Evolutionary conservation across 306 rosid genomes (phyloP), one percentile per base, ranked within the genome.

Genomic region (Mimosa pudica): DNA sequence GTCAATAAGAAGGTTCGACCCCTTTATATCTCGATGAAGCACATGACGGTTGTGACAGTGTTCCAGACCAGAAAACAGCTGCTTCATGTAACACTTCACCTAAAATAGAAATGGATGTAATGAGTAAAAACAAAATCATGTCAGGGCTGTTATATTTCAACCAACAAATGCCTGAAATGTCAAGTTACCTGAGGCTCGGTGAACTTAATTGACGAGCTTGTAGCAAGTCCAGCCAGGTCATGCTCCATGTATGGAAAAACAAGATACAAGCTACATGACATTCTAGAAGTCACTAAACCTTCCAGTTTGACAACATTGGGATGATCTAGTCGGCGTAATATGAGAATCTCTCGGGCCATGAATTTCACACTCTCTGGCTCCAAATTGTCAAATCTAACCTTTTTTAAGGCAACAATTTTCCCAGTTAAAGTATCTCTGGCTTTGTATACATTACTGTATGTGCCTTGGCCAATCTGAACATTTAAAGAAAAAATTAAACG

Each of bases 351-450:
- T 70, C 97, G 79, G 18, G 98, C 98, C 98, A 93, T 91, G 77
- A 93, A 93, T 78, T 87, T 93, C 70, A 93, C 98, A 84, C 98
- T 93, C 83, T 93, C 98, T 0, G 98, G 98, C 87, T 93, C 98
- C 85, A 91, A 86, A 89, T 93, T 93, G 83, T 93, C 98, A 66
- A 93, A 93, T 4, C 98, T 90, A 33, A 93, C 98, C 86, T 93
- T 93, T 89, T 93, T 93, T 42, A 91, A 71, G 8, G 97, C 98
- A 73, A 93, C 98, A 61, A 91, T 83, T 85, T 91, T 89, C 69
- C 95, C 98, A 8, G 91, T 85, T 82, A 90, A 57, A 10, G 87
- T 65, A 76, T 93, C 98, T 89, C 91, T 93, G 41, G 97, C 98
- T 91, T 91, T 91, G 95, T 93, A 93, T 61, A 93, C 98, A 78